Evolutionary conservation across 225 moss, liverwort and hornwort species (phyloP).

Genomic region (Asterella californica): DNA sequence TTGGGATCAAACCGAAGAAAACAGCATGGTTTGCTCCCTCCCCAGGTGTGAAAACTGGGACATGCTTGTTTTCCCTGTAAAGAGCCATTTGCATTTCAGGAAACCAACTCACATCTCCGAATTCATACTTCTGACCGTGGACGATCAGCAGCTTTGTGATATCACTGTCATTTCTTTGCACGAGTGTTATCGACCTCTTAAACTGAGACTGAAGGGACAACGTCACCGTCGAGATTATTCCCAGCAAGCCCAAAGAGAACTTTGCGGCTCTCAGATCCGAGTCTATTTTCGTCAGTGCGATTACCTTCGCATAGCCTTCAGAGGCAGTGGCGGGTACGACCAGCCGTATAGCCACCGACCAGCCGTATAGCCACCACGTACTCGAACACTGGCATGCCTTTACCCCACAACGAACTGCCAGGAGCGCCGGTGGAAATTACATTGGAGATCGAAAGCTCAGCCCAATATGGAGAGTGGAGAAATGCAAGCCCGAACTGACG

Average conservation of each 20-base stretch:
- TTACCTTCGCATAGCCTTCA: no score
- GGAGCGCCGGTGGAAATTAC: conserved; percentile 37
- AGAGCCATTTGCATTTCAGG: conserved; percentile 26
- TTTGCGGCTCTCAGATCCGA: no score
- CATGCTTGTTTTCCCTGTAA: conserved; percentile 39
- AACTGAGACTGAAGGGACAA: conserved; percentile 44
- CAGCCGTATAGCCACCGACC: no score
- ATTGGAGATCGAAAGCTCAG: no score
- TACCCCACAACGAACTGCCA: conserved; percentile 41
- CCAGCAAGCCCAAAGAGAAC: conserved; percentile 49
- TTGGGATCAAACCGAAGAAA: conserved; percentile 6
- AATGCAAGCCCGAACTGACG: conserved; percentile 39
- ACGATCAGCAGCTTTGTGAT: no score
- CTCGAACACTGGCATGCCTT: conserved; percentile 46
- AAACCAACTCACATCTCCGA: conserved; percentile 48
- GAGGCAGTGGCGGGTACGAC: no score
- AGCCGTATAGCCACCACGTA: no score
- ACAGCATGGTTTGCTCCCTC: conserved; percentile 17
- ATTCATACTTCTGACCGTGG: no score
- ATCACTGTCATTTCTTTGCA: conserved; percentile 24
- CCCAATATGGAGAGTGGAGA: conserved; percentile 38
- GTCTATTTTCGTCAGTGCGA: no score
- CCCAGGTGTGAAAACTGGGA: conserved; percentile 21
- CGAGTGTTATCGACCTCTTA: conserved; percentile 35
- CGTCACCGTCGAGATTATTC: conserved; percentile 47